These are phyloP conservation scores for Aureobasidium sp. DNA, from an alignment of 2,329 filamentous ascomycete genomes.

Conservation along the genomic window DNA sequence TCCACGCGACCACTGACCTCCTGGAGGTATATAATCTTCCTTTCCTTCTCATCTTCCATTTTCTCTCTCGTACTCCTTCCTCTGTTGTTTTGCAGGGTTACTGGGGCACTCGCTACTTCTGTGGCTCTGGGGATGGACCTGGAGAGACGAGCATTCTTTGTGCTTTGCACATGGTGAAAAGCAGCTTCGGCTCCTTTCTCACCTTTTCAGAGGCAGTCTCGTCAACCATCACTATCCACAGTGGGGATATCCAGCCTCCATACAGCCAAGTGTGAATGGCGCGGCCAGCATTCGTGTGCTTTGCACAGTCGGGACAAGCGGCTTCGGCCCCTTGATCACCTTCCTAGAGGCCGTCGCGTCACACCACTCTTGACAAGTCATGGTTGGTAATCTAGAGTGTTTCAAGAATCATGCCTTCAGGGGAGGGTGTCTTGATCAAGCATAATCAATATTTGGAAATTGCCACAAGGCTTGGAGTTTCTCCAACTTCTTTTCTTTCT, in stretches of 20 bases:
- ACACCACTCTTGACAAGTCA: no score
- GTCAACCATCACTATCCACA: background rate
- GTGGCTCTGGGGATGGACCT: background rate
- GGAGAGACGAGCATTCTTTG: background rate
- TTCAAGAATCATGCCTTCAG: no score
- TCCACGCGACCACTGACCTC: no score
- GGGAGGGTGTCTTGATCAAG: background rate
- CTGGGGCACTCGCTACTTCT: background rate
- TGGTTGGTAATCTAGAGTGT: no score
- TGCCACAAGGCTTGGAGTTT: background rate
- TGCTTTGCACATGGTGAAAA: background rate
- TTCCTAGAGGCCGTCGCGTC: no score
- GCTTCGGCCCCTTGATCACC: no score
- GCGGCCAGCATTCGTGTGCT: background rate
- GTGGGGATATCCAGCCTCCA: background rate
- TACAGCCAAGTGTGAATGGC: no score
- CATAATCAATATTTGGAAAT: background rate
- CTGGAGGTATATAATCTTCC: background rate
- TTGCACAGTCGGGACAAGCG: no score
- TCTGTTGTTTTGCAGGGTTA: background rate
- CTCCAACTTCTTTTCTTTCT: background rate
- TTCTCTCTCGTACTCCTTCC: background rate
- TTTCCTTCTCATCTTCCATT: background rate
- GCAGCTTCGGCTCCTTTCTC: background rate
- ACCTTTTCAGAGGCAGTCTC: background rate